A percentile compares a stretch with the other conserved stretches of the same genome.
phyloP scores from a whole-genome alignment of 768 basidiomycete genomes.

The Mycena galopus region DNA sequence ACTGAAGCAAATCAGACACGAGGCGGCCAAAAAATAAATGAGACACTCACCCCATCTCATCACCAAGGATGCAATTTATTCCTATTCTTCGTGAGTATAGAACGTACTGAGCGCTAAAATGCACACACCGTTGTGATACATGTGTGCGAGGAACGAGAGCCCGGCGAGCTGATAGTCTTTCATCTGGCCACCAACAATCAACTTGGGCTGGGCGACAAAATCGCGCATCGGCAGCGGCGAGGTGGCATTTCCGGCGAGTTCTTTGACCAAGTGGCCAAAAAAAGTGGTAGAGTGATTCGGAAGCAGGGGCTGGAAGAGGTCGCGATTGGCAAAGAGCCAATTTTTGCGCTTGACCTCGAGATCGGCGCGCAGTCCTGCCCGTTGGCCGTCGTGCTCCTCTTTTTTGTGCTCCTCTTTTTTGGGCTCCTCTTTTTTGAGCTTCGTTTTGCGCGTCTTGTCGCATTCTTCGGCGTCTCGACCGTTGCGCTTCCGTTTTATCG shows the following conservation, averaged over 20 bases:
- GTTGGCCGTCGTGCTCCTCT: conserved; percentile 1
- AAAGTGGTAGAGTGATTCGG: conserved; percentile 51
- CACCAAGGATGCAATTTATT: conserved; percentile 80
- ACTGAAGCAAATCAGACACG: conserved; percentile 48
- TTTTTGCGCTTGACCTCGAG: conserved; percentile 45
- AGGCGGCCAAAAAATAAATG: not conserved
- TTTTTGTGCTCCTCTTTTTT: too few species aligned
- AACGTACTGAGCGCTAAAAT: not conserved
- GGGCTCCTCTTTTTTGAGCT: conserved; percentile 16
- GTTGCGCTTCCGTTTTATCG: conserved; percentile 17
- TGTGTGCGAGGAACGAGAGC: conserved; percentile 72
- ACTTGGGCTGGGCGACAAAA: conserved; percentile 60
- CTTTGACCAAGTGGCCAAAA: conserved; percentile 51
- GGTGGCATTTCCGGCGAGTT: conserved; percentile 37
- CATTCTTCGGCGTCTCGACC: not conserved
- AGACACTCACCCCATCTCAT: conserved; percentile 65
- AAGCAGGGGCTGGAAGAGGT: conserved; percentile 62
- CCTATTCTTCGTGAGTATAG: conserved; percentile 46
- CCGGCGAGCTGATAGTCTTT: conserved; percentile 84
- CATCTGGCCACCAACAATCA: conserved; percentile 69
- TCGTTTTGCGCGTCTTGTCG: conserved; percentile 3
- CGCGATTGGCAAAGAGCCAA: conserved; percentile 61
- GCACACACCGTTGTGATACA: conserved; percentile 73
- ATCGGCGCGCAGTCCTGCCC: conserved; percentile 17
- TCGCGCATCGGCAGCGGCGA: conserved; percentile 53